Evolutionary conservation across 768 basidiomycete genomes (phyloP), one percentile per base, ranked within the genome.

Genomic region (Tylopilus sp.): DNA sequence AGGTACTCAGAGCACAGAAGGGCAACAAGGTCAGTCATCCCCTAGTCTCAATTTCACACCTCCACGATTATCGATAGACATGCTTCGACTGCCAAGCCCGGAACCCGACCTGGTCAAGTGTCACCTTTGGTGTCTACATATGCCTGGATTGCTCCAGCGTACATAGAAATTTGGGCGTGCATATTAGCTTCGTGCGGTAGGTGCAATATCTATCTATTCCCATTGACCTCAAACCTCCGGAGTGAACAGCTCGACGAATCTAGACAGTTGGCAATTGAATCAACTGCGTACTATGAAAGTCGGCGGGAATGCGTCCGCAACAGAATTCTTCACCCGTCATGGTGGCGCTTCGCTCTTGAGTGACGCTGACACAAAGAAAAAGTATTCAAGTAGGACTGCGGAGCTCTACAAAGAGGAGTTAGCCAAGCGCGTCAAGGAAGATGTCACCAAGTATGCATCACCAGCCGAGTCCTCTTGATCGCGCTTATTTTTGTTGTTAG

Each of bases 31-130:
- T 86, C 5, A 8, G 58, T n/a, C 47, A 19, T 11, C 11, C 26
- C 43, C 16, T 48, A 28, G 37, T 34, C 16, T 50, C 22, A 10
- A 14, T 19, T 21, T 38, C 28, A 9, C 48, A 41, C 46, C 52
- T 48, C 58, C 42, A 52, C 48, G 30, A 36, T 45, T 40, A 55
- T 59, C 63, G 54, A 45, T 66, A 92, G 89, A 77, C 80, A 66
- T 98, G 96, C 74, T 97, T 97, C 63, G 96, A 98, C 70, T 98
- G 96, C 69, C 81, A 82, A 63, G 94, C 95, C 43, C 87, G 93
- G 63, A 97, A 97, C 73, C 96, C 96, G 42, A 97, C 94, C 29
- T 98, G 96, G 97, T 86, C 94, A 4, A 94, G 92, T 56, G 92
- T 97, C 21, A 95, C 93, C 1, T 99, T 89, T 67, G 96, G 92